These are phyloP conservation scores for Stenogyne calaminthoides DNA, from an alignment of 305 asterid species.

Conservation along the genomic window DNA sequence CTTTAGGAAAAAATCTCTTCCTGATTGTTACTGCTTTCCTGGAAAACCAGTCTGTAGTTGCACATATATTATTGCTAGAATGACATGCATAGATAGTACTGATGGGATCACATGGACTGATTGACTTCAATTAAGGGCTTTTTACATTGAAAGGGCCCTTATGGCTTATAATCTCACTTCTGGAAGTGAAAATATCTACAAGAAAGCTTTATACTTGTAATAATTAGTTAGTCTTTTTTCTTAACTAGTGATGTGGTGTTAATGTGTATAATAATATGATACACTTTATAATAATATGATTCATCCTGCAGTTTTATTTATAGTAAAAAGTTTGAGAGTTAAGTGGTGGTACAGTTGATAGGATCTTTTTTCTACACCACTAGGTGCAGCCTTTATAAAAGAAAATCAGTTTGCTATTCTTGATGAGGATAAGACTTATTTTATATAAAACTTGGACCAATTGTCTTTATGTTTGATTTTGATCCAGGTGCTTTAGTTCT, in stretches of 20 bases:
- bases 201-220: constrained; percentile 90
- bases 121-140: no score
- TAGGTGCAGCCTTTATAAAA: constrained; percentile 86
- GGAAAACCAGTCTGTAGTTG: no score
- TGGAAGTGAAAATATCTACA: constrained; percentile 85
- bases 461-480: constrained; percentile 32
- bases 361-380: no score
- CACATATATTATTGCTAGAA: no score
- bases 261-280: constrained; percentile 29
- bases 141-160: constrained; percentile 88
- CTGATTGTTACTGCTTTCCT: no score
- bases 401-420: constrained; percentile 91
- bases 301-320: constrained; percentile 44
- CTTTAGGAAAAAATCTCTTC: no score
- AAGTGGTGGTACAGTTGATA: constrained; percentile 66
- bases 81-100: no score
- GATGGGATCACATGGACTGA: no score
- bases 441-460: constrained; percentile 26
- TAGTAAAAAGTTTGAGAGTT: constrained; percentile 92
- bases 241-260: constrained; percentile 27
- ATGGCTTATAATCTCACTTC: constrained; percentile 95
- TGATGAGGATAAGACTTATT: constrained; percentile 85
- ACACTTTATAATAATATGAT: constrained; percentile 31
- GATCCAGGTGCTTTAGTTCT: constrained; percentile 38
- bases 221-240: constrained; percentile 31